Percentiles rank a stretch among this genome's conserved stretches.
Evolutionary conservation across 352 stramenopile genomes (phyloP).

Genomic region (Globisporangium nunn): DNA sequence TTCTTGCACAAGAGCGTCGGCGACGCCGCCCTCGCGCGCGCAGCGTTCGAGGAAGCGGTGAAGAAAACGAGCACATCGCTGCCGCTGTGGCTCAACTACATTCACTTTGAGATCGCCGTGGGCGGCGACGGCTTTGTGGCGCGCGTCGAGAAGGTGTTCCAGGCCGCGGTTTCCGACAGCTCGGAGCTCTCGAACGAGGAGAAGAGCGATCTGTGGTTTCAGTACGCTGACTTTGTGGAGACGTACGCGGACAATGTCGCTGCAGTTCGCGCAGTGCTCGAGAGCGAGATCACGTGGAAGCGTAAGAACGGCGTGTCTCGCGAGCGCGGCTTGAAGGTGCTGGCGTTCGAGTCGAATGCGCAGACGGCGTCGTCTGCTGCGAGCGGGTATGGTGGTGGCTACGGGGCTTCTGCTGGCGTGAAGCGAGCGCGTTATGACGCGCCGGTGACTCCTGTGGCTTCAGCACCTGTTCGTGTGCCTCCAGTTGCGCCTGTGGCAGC

Average conservation of each 20-base stretch:
- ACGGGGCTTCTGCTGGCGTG: slow-evolving; percentile 30
- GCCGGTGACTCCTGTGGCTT: slow-evolving; percentile 8
- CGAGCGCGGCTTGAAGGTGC: slow-evolving; percentile 47
- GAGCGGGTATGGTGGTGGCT: slow-evolving; percentile 13
- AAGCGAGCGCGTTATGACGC: slow-evolving; percentile 53
- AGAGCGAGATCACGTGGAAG: slow-evolving; percentile 57
- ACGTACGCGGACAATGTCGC: slow-evolving; percentile 35
- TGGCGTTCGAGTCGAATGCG: slow-evolving; percentile 33
- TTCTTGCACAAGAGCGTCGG: slow-evolving; percentile 45
- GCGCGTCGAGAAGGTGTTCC: slow-evolving; percentile 36
- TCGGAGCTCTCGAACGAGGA: slow-evolving; percentile 51
- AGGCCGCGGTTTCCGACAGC: slow-evolving; percentile 40
- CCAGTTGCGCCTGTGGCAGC: slow-evolving; percentile 13
- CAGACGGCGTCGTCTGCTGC: neutral
- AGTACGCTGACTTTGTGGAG: slow-evolving; percentile 72
- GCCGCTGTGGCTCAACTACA: slow-evolving; percentile 58
- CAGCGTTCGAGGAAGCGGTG: slow-evolving; percentile 35
- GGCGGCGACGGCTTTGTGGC: slow-evolving; percentile 24
- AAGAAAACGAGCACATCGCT: slow-evolving; percentile 37
- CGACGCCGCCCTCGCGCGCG: slow-evolving; percentile 31
- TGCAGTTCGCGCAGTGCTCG: slow-evolving; percentile 42
- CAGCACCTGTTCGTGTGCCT: slow-evolving; percentile 11
- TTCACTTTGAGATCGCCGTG: slow-evolving; percentile 59
- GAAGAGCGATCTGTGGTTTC: slow-evolving; percentile 78
- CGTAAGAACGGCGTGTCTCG: slow-evolving; percentile 49